Evolutionary conservation across 495 filamentous ascomycete species (phyloP).

Genomic region (Aspergillus egyptiacus): DNA sequence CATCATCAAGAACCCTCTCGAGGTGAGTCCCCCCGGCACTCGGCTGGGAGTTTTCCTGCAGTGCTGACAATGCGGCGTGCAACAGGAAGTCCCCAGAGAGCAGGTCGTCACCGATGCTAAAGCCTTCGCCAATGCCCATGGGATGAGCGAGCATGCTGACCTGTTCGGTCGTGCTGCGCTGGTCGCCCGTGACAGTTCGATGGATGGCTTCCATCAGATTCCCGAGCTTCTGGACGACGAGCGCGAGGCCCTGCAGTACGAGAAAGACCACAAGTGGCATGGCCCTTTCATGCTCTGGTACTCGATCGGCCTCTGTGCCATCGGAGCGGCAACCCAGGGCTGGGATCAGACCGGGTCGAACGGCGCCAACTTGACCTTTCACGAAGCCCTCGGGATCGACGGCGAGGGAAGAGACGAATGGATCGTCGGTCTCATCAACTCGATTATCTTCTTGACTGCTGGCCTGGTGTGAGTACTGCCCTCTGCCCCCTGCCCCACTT

Average conservation of each 20-base stretch:
- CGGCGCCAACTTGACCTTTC: slow-evolving; percentile 59
- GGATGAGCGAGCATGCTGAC: slow-evolving; percentile 37
- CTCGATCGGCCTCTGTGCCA: slow-evolving; percentile 27
- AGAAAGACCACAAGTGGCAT: slow-evolving; percentile 33
- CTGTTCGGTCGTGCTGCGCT: slow-evolving; percentile 39
- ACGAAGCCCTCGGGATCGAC: slow-evolving; percentile 46
- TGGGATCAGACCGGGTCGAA: slow-evolving; percentile 68
- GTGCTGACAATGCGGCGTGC: background rate
- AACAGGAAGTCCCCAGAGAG: slow-evolving; percentile 29
- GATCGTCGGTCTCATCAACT: slow-evolving; percentile 56
- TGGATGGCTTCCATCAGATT: slow-evolving; percentile 13
- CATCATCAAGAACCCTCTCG: slow-evolving; percentile 40
- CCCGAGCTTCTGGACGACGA: slow-evolving; percentile 22
- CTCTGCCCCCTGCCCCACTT: slow-evolving; percentile 4
- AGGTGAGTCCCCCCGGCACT: slow-evolving; percentile 28
- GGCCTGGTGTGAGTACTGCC: slow-evolving; percentile 38
- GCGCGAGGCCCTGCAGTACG: slow-evolving; percentile 20
- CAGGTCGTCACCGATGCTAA: slow-evolving; percentile 33
- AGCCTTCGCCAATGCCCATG: slow-evolving; percentile 31
- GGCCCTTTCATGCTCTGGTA: slow-evolving; percentile 32
- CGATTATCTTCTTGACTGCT: slow-evolving; percentile 31
- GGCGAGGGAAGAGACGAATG: slow-evolving; percentile 41
- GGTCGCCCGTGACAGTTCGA: slow-evolving; percentile 28
- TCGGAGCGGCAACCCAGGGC: slow-evolving; percentile 39
- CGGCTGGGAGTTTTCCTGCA: background rate